These are phyloP conservation scores for Dactylella cylindrospora DNA, from an alignment of 2,329 filamentous ascomycete genomes.

Conservation along the genomic window DNA sequence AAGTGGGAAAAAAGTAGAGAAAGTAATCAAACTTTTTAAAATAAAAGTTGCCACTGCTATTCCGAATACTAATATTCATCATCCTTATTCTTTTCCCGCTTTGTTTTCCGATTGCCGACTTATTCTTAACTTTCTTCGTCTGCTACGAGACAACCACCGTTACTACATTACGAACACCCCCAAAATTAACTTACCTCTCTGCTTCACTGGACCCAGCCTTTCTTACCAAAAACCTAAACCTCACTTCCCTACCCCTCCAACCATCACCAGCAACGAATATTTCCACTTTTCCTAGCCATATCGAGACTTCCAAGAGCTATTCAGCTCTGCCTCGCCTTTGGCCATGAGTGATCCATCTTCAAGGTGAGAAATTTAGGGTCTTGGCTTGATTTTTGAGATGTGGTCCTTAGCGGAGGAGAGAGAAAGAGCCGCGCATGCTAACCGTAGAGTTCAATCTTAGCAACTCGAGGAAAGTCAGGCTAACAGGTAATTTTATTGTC, in stretches of 20 bases:
- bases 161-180: background rate
- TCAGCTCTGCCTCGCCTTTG: constrained; percentile 37
- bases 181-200: constrained; percentile 2
- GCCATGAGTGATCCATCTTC: constrained; percentile 44
- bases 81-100: no score
- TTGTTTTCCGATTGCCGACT: no score
- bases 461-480: constrained; percentile 44
- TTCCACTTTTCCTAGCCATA: background rate
- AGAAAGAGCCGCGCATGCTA: constrained; percentile 36
- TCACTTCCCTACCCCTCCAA: background rate
- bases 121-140: constrained; percentile 27
- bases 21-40: no score
- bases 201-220: constrained; percentile 1
- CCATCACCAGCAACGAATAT: background rate
- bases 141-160: background rate
- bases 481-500: constrained; percentile 23
- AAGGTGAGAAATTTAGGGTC: constrained; percentile 22
- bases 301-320: constrained; percentile 12
- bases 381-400: constrained; percentile 5
- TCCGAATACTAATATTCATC: no score
- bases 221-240: constrained; percentile 1
- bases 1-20: no score
- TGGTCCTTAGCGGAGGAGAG: constrained; percentile 16
- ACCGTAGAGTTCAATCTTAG: constrained; percentile 30
- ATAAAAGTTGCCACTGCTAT: no score